These are phyloP conservation scores for Russula olivacea DNA, from an alignment of 768 basidiomycete species.

Conservation along the genomic window DNA sequence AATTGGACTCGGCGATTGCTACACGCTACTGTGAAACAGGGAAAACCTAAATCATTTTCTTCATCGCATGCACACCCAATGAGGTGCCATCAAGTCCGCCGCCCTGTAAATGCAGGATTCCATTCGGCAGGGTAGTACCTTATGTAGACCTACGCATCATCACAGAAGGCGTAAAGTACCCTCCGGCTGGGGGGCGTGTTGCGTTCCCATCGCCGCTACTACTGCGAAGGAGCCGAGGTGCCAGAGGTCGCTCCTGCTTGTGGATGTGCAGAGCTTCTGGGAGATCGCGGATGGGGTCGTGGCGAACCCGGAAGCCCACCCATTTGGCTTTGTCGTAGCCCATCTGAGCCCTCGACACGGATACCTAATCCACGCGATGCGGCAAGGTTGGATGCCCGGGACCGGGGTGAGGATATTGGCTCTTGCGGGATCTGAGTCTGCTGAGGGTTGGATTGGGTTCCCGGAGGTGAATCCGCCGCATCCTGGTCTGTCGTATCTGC, in stretches of 20 bases:
- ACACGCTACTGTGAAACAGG: constrained; percentile 13
- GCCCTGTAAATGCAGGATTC: constrained; percentile 1
- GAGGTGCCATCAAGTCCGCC: constrained; percentile 4
- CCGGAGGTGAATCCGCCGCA: constrained; percentile 30
- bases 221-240: constrained; percentile 1
- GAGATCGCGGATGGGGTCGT: constrained; percentile 26
- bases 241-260: constrained; percentile 8
- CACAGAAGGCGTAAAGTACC: constrained; percentile 5
- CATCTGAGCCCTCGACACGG: constrained; percentile 24
- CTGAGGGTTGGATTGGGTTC: constrained; percentile 25
- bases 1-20: constrained; percentile 21
- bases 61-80: constrained; percentile 8
- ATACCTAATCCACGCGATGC: constrained; percentile 25
- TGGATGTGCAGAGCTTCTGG: constrained; percentile 10
- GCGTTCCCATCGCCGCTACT: constrained; percentile 7
- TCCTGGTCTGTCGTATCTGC: constrained; percentile 61
- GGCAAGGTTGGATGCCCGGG: constrained; percentile 21
- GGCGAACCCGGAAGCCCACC: constrained; percentile 29
- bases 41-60: neutral
- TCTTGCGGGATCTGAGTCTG: constrained; percentile 39
- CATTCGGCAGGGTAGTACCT: neutral
- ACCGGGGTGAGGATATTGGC: neutral
- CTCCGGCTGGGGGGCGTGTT: neutral
- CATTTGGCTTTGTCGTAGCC: constrained; percentile 25
- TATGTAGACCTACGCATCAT: constrained; percentile 7